A percentile compares a stretch with the other conserved stretches of the same genome.
These are phyloP conservation scores for Endotrypanum monterogeii DNA, from an alignment of 208 protist species.

Conservation along the genomic window DNA sequence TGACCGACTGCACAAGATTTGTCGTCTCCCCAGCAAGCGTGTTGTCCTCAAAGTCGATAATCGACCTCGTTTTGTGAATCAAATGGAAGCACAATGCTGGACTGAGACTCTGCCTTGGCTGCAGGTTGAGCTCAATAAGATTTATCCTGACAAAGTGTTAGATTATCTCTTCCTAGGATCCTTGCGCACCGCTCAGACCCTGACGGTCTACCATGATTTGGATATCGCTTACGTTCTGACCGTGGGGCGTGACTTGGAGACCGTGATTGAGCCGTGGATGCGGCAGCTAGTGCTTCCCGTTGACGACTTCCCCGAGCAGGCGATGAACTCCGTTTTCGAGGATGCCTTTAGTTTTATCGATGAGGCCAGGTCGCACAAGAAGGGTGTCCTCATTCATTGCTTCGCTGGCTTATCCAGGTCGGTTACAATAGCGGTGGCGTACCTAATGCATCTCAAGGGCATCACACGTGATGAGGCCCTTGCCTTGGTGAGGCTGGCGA, in stretches of 20 bases:
- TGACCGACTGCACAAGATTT: constrained; percentile 22
- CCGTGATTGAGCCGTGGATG: constrained; percentile 73
- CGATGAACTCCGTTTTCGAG: constrained; percentile 62
- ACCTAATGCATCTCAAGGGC: constrained; percentile 76
- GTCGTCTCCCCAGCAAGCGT: background rate
- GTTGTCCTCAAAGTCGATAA: constrained; percentile 74
- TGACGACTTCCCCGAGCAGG: constrained; percentile 79
- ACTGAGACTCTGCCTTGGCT: constrained; percentile 53
- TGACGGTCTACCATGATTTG: constrained; percentile 80
- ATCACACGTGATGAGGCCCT: constrained; percentile 73
- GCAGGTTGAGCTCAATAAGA: constrained; percentile 78
- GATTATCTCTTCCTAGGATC: constrained; percentile 86
- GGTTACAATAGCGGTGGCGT: constrained; percentile 79
- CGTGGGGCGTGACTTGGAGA: constrained; percentile 66
- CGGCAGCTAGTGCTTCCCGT: constrained; percentile 71
- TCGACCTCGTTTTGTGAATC: constrained; percentile 63
- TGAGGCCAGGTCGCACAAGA: constrained; percentile 47
- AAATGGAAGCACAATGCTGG: constrained; percentile 65
- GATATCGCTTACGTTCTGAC: constrained; percentile 86
- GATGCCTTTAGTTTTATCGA: constrained; percentile 85
- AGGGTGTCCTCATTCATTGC: constrained; percentile 88
- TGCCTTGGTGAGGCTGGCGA: constrained; percentile 52
- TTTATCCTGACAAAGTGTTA: constrained; percentile 90
- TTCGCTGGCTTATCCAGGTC: constrained; percentile 92
- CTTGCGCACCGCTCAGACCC: constrained; percentile 79